Evolutionary conservation across 2,329 filamentous ascomycete species (phyloP), one percentile per base, ranked within the genome.

Genomic region (Escovopsis weberi): DNA sequence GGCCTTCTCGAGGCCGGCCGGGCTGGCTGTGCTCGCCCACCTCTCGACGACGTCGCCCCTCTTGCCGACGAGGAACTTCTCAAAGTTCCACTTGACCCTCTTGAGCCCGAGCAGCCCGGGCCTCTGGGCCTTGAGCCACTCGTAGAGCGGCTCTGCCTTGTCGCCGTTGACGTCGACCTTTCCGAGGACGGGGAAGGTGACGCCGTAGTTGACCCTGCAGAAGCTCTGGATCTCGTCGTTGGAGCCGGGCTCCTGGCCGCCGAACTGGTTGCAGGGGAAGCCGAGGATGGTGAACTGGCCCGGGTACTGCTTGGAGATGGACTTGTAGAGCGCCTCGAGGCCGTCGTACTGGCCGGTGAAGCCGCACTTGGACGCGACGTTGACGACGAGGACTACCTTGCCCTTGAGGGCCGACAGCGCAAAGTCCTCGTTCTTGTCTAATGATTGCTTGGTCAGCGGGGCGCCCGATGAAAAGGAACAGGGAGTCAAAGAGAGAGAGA

Each of bases 191-290:
- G 89, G 87, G 72, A 96, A 96, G 40, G 71, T 80, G 51, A 95
- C 87, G 26, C 88, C 60, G 63, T 94, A 95, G 74, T 95, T 96
- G 62, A 91, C 47, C 68, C 86, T 83, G 74, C 88, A 96, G 68
- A 87, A 88, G 51, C 66, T 67, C 66, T 87, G 81, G 62, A 89
- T 88, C 43, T 87, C 78, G 45, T 87, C 83, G 62, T 86, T 74
- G 61, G 69, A 72, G 55, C 85, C 87, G 28, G 89, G 89, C 59
- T 96, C 91, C 66, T 98, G 91, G 52, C 67, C 65, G 57, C 80
- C 85, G 65, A 98, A 98, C 67, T 98, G 91, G 74, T 96, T 98
- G 80, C 89, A 96, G 45, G 91, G 91, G 69, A 98, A 96, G 55
- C 88, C 91, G 58, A 98, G 74, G 66, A 98, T 78, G 56, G 78